These are phyloP conservation scores for Globisporangium megalacanthum DNA, from an alignment of 352 stramenopile genomes.

Conservation along the genomic window DNA sequence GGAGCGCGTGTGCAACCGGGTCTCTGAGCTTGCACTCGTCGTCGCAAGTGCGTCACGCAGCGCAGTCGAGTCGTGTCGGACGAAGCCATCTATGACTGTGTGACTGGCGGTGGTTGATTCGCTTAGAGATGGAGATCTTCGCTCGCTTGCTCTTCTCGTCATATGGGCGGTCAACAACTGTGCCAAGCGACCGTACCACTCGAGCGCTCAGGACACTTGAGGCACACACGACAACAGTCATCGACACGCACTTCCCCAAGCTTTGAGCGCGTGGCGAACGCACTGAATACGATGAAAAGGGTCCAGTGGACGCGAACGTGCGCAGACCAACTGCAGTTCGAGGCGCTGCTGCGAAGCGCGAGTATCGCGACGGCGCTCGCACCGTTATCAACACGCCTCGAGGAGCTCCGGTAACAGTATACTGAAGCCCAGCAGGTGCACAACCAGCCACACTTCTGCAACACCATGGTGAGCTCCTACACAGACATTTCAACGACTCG, in stretches of 20 bases:
- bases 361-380: slow-evolving; percentile 3
- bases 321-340: slow-evolving; percentile 22
- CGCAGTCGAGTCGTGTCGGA: neutral
- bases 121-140: too few species aligned
- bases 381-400: too few species aligned
- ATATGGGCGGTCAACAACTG: too few species aligned
- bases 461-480: too few species aligned
- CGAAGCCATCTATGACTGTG: too few species aligned
- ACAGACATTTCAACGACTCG: too few species aligned
- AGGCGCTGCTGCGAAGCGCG: slow-evolving; percentile 16
- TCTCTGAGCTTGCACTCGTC: slow-evolving; percentile 41
- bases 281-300: slow-evolving; percentile 19
- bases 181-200: too few species aligned
- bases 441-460: too few species aligned
- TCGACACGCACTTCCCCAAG: slow-evolving; percentile 26
- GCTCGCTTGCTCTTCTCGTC: too few species aligned
- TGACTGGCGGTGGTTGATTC: too few species aligned
- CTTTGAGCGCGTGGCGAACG: slow-evolving; percentile 14
- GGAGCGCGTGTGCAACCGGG: slow-evolving; percentile 26
- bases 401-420: too few species aligned
- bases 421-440: too few species aligned
- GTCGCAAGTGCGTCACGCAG: slow-evolving; percentile 13
- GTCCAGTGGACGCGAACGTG: slow-evolving; percentile 32
- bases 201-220: slow-evolving; percentile 26
- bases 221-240: slow-evolving; percentile 16